These are phyloP conservation scores for Solanum chacoense DNA, from an alignment of 305 asterid species.

Conservation along the genomic window DNA sequence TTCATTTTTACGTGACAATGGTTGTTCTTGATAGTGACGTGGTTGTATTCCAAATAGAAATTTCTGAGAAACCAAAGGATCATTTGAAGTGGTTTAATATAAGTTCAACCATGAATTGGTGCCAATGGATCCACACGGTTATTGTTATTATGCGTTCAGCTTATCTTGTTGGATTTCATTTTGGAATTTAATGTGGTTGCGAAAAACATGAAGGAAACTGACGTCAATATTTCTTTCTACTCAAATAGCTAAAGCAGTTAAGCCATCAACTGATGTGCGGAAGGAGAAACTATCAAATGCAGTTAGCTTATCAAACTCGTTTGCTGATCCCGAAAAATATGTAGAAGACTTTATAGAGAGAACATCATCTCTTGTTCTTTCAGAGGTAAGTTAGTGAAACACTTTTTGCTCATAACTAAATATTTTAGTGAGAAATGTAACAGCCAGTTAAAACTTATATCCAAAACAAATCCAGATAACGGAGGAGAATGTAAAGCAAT, in stretches of 20 bases:
- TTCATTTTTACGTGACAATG: neutral
- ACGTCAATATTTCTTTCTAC: neutral
- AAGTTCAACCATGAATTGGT: neutral
- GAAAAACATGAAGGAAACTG: neutral
- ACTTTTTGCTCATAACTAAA: neutral
- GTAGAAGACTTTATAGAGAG: slow-evolving; percentile 65
- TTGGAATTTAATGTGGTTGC: neutral
- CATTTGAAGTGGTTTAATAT: neutral
- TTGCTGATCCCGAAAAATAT: slow-evolving; percentile 58
- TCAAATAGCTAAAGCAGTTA: slow-evolving; percentile 29
- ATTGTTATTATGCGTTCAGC: neutral
- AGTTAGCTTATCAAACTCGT: slow-evolving; percentile 18
- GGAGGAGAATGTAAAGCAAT: slow-evolving; percentile 33
- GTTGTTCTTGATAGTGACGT: neutral
- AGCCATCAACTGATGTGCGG: slow-evolving; percentile 31
- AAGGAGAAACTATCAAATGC: slow-evolving; percentile 34
- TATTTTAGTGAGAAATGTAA: neutral
- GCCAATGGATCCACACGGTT: neutral
- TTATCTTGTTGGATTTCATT: neutral
- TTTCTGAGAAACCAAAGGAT: neutral
- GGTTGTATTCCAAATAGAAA: neutral
- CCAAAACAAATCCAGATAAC: slow-evolving; percentile 24
- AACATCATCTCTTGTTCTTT: slow-evolving; percentile 40
- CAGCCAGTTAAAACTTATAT: neutral
- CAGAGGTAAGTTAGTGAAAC: slow-evolving; percentile 41